Percentiles rank a stretch among this genome's conserved stretches.
Evolutionary conservation across 768 basidiomycete genomes (phyloP).

Genomic region (Roridomyces roridus): DNA sequence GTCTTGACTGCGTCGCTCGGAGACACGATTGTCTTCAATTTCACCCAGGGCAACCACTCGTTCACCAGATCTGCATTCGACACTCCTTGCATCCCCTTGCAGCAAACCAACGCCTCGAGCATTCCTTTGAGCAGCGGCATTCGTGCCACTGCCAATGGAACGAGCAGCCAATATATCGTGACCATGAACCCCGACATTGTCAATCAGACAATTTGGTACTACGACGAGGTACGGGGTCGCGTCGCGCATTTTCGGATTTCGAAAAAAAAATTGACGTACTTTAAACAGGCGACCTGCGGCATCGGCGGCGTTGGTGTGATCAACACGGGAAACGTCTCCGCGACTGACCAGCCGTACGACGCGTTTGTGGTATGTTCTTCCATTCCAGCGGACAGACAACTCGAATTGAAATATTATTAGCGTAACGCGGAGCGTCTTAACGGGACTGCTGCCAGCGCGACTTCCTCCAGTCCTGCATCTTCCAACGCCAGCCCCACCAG

Average conservation of each 20-base stretch:
- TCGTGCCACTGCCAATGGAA: slow-evolving; percentile 54
- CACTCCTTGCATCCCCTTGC: slow-evolving; percentile 57
- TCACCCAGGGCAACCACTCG: slow-evolving; percentile 59
- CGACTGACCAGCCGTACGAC: slow-evolving; percentile 36
- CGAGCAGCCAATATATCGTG: slow-evolving; percentile 51
- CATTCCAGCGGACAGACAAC: too few species aligned
- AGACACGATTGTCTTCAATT: slow-evolving; percentile 64
- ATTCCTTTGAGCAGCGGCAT: slow-evolving; percentile 67
- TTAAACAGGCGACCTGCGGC: slow-evolving; percentile 58
- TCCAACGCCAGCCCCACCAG: too few species aligned
- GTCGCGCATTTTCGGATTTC: too few species aligned
- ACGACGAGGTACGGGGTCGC: too few species aligned
- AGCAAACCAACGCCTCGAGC: slow-evolving; percentile 51
- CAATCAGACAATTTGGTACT: slow-evolving; percentile 64
- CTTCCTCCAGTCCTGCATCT: too few species aligned
- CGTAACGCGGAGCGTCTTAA: too few species aligned
- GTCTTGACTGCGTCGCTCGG: slow-evolving; percentile 49
- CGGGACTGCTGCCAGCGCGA: too few species aligned
- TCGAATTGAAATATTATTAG: too few species aligned
- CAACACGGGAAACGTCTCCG: slow-evolving; percentile 55
- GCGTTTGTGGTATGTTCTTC: slow-evolving; percentile 20
- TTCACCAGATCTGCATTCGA: slow-evolving; percentile 64
- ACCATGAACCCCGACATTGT: slow-evolving; percentile 48
- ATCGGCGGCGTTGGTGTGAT: slow-evolving; percentile 67
- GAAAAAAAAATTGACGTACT: too few species aligned